Base-by-base conservation (phyloP, 78 protist genomes). In the Dictyostelium purpureum region DNA sequence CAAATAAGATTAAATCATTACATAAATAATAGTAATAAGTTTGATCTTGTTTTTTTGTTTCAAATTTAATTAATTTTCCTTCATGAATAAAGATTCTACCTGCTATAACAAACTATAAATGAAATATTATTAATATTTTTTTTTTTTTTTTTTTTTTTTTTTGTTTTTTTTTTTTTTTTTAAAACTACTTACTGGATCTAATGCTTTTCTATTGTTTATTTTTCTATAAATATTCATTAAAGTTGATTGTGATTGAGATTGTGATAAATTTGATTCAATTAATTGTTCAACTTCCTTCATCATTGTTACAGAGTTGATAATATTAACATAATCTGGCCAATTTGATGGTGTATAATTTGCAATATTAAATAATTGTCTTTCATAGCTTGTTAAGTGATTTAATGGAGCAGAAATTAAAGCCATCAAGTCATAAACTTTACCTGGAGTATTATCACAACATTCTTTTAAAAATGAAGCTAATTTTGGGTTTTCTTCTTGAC, bases 291-390 rank as follows among this genome's bases (percentile, higher is more conserved):
- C 77, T 35, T 85, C 82, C 35, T 85, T 85, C 92, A 85, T 85
- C 92, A 85, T 85, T 43, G 52, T 85, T 59, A 73, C 92, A 6
- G 92, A 47, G 26, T 85, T 85, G n/a, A 42, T 75, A 12, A 85
- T 74, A 61, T 85, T 85, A 35, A 51, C 76, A 61, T 85, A 73
- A 21, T 85, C 92, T 40, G 82, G 82, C 92, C 92, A 85, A 73
- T 70, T 56, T 10, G 26, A 52, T 10, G 92, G 92, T 43, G 92
- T 85, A 61, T 59, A 57, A 12, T 24, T 11, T 14, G 49, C 37
- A 51, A 74, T 49, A 31, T 65, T 77, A 61, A 85, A 85, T 56
- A 85, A 47, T 85, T 85, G 92, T 43, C 92, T 59, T 73, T 85
- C 81, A 61, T 85, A 85, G 2, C 57, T 18, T 21, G 92, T 71